Evolutionary conservation across 2,329 filamentous ascomycete species (phyloP).

Genomic region (Trichothecium roseum): DNA sequence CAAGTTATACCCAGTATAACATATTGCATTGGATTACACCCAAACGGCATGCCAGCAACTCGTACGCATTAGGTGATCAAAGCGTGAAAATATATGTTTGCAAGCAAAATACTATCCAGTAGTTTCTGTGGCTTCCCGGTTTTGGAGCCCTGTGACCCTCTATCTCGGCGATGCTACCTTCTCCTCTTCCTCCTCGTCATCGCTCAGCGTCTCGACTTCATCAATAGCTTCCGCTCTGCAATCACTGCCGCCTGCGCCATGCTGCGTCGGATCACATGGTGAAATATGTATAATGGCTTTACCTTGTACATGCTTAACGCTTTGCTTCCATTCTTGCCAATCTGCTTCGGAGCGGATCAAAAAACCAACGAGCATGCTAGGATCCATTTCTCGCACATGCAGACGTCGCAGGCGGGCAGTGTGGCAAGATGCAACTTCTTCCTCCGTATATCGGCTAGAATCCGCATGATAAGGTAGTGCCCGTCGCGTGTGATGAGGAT

Average conservation of each 20-base stretch:
- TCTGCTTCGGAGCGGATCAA: slow-evolving; percentile 74
- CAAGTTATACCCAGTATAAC: too few relatives aligned
- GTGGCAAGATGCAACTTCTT: slow-evolving; percentile 77
- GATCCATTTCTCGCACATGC: slow-evolving; percentile 87
- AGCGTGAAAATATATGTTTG: too few relatives aligned
- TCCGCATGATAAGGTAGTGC: slow-evolving; percentile 55
- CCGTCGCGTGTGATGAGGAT: slow-evolving; percentile 79
- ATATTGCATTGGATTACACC: too few relatives aligned
- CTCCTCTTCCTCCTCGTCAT: slow-evolving; percentile 48
- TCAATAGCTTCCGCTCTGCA: slow-evolving; percentile 70
- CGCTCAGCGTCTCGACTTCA: slow-evolving; percentile 82
- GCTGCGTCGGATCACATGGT: slow-evolving; percentile 51
- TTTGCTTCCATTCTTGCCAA: slow-evolving; percentile 71
- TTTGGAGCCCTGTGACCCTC: too few relatives aligned
- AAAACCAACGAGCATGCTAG: slow-evolving; percentile 94
- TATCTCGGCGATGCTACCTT: too few relatives aligned
- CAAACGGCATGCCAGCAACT: too few relatives aligned
- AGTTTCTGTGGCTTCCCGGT: too few relatives aligned
- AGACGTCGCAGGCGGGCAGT: slow-evolving; percentile 75
- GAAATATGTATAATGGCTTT: slow-evolving; percentile 82
- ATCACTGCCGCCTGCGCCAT: slow-evolving; percentile 33
- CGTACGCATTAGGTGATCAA: too few relatives aligned
- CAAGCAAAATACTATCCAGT: too few relatives aligned
- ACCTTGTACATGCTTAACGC: slow-evolving; percentile 64
- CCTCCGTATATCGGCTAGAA: slow-evolving; percentile 48